A percentile compares a stretch with the other conserved stretches of the same genome.
These are phyloP conservation scores for Calocybe gangraenosa DNA, from an alignment of 768 basidiomycete species.

Conservation along the genomic window DNA sequence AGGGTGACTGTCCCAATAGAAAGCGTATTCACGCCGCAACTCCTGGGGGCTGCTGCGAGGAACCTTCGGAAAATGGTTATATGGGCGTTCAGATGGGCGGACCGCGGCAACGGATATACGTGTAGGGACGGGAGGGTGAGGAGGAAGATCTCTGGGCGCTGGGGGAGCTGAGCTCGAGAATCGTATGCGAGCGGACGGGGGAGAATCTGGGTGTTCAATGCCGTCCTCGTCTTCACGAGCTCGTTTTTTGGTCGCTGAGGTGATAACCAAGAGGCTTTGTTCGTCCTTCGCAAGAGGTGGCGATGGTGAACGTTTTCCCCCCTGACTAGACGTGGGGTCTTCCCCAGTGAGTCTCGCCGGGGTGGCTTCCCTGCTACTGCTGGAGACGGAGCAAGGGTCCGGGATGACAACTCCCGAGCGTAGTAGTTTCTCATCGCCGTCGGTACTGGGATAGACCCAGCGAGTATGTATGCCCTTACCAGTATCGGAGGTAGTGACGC, in stretches of 20 bases:
- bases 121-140: neutral
- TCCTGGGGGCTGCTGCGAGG: conserved; percentile 5
- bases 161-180: neutral
- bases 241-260: neutral
- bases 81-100: conserved; percentile 2
- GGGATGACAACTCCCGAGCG: neutral
- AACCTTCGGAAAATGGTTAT: conserved; percentile 9
- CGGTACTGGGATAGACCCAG: neutral
- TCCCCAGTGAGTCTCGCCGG: neutral
- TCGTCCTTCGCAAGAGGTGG: neutral
- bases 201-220: too few species aligned
- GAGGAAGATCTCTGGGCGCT: neutral
- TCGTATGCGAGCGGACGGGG: neutral
- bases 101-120: neutral
- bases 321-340: neutral
- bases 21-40: neutral
- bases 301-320: neutral
- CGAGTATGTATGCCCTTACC: neutral
- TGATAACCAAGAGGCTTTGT: neutral
- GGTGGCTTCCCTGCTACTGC: neutral
- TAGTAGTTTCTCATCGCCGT: neutral
- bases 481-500: neutral
- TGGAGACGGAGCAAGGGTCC: neutral
- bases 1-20: conserved; percentile 11
- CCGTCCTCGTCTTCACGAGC: too few species aligned